Percentiles rank a stretch among this genome's conserved stretches.
phyloP scores from a whole-genome alignment of 1,284 basidiomycete genomes.

The Trichosporon faecale region DNA sequence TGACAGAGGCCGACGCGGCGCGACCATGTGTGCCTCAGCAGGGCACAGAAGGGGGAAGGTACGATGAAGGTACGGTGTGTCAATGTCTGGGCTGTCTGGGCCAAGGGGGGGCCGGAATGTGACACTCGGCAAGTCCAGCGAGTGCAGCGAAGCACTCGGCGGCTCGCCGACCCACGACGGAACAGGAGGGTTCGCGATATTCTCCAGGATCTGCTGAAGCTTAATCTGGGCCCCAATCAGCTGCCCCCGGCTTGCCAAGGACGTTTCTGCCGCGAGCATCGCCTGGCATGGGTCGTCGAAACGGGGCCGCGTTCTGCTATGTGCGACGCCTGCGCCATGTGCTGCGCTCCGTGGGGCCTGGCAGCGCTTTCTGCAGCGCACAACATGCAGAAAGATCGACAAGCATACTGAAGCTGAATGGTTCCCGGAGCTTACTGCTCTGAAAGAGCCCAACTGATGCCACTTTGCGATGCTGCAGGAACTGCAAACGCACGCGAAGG shows the following conservation, averaged over 20 bases:
- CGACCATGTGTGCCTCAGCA: background rate
- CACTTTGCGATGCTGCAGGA: background rate
- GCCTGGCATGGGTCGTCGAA: background rate
- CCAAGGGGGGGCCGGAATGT: background rate
- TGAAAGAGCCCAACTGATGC: background rate
- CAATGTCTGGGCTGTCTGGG: background rate
- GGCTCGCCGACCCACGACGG: background rate
- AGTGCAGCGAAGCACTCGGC: too few relatives aligned
- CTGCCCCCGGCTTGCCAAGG: too few relatives aligned
- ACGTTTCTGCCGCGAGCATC: too few relatives aligned
- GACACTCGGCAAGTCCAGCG: background rate
- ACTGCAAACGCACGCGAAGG: background rate
- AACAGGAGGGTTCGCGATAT: background rate
- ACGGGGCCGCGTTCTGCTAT: background rate
- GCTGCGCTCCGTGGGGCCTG: background rate
- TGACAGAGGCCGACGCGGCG: too few relatives aligned
- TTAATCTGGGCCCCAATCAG: background rate
- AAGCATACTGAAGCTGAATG: background rate
- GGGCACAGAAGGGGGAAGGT: background rate
- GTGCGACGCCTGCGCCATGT: background rate
- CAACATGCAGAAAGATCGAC: background rate
- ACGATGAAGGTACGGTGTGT: background rate
- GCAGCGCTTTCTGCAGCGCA: background rate
- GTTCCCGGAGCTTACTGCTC: background rate
- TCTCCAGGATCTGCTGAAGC: background rate